Evolutionary conservation across 345 rosid species (phyloP).

Genomic region (Isatis tinctoria): DNA sequence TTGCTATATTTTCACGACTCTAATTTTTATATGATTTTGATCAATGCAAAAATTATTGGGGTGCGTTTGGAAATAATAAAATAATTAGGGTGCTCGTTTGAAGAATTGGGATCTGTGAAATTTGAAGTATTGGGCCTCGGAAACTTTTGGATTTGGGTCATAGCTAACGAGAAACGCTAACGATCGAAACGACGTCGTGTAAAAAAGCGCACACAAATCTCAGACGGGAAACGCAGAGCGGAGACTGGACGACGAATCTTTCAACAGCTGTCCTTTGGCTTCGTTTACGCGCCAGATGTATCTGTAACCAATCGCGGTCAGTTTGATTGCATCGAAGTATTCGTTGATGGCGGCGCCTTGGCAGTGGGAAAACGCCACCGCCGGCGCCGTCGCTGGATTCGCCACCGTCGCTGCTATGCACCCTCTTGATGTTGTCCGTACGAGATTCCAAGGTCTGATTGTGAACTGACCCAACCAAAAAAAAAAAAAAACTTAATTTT

Average conservation of each 20-base stretch:
- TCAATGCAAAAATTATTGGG: neutral
- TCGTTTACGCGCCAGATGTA: neutral
- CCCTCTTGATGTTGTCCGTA: slow-evolving; percentile 91
- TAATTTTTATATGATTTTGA: neutral
- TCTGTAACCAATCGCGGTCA: neutral
- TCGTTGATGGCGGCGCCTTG: slow-evolving; percentile 30
- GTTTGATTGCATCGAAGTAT: neutral
- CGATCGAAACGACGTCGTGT: neutral
- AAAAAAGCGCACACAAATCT: neutral
- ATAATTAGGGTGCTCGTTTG: neutral
- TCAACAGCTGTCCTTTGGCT: neutral
- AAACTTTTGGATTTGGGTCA: neutral
- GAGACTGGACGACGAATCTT: slow-evolving; percentile 6
- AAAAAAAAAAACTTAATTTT: neutral
- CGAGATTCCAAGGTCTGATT: slow-evolving; percentile 78
- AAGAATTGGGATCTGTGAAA: neutral
- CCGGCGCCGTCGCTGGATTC: slow-evolving; percentile 88
- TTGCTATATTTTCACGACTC: neutral
- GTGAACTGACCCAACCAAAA: neutral
- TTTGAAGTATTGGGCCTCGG: neutral
- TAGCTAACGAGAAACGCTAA: neutral
- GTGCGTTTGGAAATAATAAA: neutral
- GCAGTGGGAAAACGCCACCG: slow-evolving; percentile 90
- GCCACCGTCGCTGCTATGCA: slow-evolving; percentile 79
- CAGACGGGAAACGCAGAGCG: neutral